Conservation (phyloP, 2,329 filamentous ascomycete genomes). For the Pseudogymnoascus sp. region DNA sequence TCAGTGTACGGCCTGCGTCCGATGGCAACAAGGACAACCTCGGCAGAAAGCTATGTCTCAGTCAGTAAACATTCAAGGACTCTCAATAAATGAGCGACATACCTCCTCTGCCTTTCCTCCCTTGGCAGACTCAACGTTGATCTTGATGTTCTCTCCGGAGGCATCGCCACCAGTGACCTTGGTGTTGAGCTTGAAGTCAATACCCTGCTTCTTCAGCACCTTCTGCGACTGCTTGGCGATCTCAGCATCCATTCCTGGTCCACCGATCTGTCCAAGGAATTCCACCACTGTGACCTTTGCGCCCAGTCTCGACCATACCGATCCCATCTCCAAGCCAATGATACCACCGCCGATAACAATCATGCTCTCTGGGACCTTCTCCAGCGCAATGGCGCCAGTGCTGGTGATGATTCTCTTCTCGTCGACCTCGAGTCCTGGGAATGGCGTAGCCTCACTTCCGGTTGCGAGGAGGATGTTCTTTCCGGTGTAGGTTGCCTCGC, state of each 20-base stretch:
- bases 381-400: slow-evolving; percentile 84
- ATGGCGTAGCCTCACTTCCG: slow-evolving; percentile 89
- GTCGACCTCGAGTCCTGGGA: slow-evolving; percentile 91
- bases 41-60: slow-evolving; percentile 66
- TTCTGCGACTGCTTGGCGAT: slow-evolving; percentile 89
- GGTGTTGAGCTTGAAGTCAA: slow-evolving; percentile 96
- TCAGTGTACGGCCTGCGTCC: slow-evolving; percentile 90
- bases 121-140: slow-evolving; percentile 86
- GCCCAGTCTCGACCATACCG: slow-evolving; percentile 92
- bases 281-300: slow-evolving; percentile 95
- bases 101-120: slow-evolving; percentile 91
- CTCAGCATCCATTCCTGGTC: slow-evolving; percentile 93
- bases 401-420: slow-evolving; percentile 97
- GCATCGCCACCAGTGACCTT: slow-evolving; percentile 86
- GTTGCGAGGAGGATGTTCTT: slow-evolving; percentile 99
- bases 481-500: slow-evolving; percentile 75
- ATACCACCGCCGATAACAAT: slow-evolving; percentile 97
- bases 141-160: slow-evolving; percentile 66
- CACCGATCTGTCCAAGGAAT: slow-evolving; percentile 92
- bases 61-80: background rate
- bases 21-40: slow-evolving; percentile 94
- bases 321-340: slow-evolving; percentile 97
- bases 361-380: slow-evolving; percentile 92
- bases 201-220: slow-evolving; percentile 89
- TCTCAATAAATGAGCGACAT: slow-evolving; percentile 32